Percentiles rank a stretch among this genome's conserved stretches.
phyloP scores from a whole-genome alignment of 306 rosid species.

The Inga laurina region DNA sequence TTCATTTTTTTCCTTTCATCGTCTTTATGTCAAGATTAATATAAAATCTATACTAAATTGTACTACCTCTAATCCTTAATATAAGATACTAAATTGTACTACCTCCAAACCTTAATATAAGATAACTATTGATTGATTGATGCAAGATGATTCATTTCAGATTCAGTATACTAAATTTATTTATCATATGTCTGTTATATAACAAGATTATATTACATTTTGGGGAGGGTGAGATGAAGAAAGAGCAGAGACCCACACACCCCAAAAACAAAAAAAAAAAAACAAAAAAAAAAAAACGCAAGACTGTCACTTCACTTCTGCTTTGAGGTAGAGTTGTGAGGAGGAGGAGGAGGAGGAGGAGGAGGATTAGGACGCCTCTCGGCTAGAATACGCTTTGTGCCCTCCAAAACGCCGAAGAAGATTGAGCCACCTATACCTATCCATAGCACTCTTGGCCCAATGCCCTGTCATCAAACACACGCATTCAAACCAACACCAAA shows the following conservation, averaged over 20 bases:
- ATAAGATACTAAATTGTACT: too few species aligned
- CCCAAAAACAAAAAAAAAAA: background rate
- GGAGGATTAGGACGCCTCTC: slow-evolving; percentile 52
- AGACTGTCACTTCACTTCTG: background rate
- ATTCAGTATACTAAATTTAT: background rate
- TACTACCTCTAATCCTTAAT: too few species aligned
- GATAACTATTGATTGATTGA: too few species aligned
- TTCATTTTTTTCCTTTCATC: background rate
- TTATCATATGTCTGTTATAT: background rate
- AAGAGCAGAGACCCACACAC: background rate
- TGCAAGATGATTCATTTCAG: background rate
- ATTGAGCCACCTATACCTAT: slow-evolving; percentile 87
- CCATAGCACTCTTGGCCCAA: slow-evolving; percentile 83
- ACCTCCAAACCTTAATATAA: too few species aligned
- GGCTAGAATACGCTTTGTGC: slow-evolving; percentile 64
- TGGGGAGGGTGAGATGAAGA: background rate
- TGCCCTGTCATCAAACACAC: slow-evolving; percentile 48
- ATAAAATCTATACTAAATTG: background rate
- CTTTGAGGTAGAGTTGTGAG: slow-evolving; percentile 17
- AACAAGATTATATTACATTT: background rate
- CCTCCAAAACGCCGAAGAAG: slow-evolving; percentile 75
- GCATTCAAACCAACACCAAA: background rate
- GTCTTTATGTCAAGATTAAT: background rate
- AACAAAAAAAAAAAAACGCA: background rate
- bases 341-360: slow-evolving; percentile 9